A percentile compares a stretch with the other conserved stretches of the same genome.
These are phyloP conservation scores for Boletus sp. DNA, from an alignment of 768 basidiomycete genomes.

Conservation along the genomic window DNA sequence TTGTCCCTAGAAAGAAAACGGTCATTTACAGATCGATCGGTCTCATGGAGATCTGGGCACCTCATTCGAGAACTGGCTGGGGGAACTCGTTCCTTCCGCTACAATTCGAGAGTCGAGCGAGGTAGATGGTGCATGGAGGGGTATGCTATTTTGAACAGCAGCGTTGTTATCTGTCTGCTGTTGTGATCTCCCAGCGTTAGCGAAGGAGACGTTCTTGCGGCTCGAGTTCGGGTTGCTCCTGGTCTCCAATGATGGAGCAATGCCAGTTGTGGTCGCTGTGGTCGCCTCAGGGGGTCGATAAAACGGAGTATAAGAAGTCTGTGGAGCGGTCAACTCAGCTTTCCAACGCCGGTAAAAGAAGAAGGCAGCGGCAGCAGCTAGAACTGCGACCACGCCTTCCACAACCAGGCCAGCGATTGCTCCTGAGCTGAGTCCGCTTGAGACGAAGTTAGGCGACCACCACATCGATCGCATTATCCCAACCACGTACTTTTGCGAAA, in stretches of 20 bases:
- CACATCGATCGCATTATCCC: neutral
- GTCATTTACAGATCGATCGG: neutral
- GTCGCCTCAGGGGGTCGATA: constrained; percentile 3
- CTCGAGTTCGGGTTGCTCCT: neutral
- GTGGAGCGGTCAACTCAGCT: neutral
- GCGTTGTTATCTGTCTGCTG: too few species aligned
- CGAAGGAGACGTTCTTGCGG: neutral
- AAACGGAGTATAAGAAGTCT: neutral
- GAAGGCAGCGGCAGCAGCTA: constrained; percentile 13
- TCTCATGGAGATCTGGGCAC: constrained; percentile 3
- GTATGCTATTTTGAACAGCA: neutral
- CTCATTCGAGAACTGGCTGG: neutral
- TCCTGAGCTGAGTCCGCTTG: constrained; percentile 21
- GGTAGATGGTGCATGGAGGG: neutral
- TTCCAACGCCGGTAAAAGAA: constrained; percentile 28
- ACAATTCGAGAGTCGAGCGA: neutral
- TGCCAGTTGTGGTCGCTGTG: constrained; percentile 1
- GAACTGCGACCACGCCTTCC: constrained; percentile 8
- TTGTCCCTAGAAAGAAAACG: constrained; percentile 3
- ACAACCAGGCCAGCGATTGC: constrained; percentile 24
- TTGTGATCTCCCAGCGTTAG: too few species aligned
- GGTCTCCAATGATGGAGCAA: constrained; percentile 7
- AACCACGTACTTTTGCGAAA: constrained; percentile 15
- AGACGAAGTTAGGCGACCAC: neutral
- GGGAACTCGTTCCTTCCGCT: neutral